Base-by-base conservation (phyloP, 768 basidiomycete genomes). In the Podaxis rugospora region DNA sequence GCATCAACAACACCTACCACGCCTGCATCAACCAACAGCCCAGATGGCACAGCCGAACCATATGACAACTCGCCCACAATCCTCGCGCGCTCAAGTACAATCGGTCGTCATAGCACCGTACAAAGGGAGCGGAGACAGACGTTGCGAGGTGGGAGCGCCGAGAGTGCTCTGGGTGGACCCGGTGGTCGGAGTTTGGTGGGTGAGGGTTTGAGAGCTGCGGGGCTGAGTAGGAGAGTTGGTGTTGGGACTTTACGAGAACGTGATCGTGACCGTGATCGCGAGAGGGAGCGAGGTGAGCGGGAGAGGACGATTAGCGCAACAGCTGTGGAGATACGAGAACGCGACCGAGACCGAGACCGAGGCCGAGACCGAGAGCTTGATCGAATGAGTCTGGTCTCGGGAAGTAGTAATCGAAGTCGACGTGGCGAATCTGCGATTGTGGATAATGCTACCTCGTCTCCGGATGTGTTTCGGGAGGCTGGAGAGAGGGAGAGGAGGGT, bases 171-270 rank as follows among this genome's bases (percentile, higher is more conserved):
- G 27, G 72, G 74, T 27, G 79, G 71, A 62, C 70, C 69, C 39
- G 75, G 73, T 13, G 70, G 83, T 10, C 72, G 88, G 60, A 86
- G 81, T 65, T 70, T 92, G 13, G 70, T 89, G 7, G 83, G 87
- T 3, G 88, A 91, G 70, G 85, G 84, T 14, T 67, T 92, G 61
- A 79, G 86, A 51, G 88, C 89, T 0, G 89, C 90, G 0, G 91
- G 90, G 9, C 74, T 92, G 59, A 80, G 78, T 32, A 72, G 66
- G 64, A 68, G 57, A 51, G 71, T 66, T 10, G 66, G 64, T 51
- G 64, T 56, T 44, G 62, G 55, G 23, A 62, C 58, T 16, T 28
- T 50, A 32, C 32, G 32, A 47, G 62, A 51, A 40, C 61, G 32
- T 14, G 51, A 44, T 21, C 21, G 52, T 7, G 52, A 47, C 14